Base-by-base conservation (phyloP, 768 basidiomycete species). In the Podaxis sp. region DNA sequence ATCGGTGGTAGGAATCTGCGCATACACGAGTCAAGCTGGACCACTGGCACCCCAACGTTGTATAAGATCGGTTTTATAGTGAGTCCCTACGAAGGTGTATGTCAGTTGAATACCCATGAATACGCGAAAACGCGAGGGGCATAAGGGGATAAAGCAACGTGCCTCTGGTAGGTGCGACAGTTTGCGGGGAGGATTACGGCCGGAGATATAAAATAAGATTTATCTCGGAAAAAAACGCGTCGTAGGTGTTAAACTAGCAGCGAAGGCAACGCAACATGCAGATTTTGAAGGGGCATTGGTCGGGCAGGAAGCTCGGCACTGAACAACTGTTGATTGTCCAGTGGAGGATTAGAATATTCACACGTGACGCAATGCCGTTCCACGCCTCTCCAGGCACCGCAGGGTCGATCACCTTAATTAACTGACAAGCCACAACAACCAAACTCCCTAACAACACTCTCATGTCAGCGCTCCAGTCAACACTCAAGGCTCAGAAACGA, bases 401-500 rank as follows among this genome's bases (percentile, higher is more conserved):
- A 22, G 33, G 44, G 44, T 6, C 15, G n/a, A 46, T 46, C 44
- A 19, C 51, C 15, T 52, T 55, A 39, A 55, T 55, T 55, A 55
- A 38, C 54, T 55, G 17, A 19, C 22, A 22, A 28, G 2, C 42
- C 4, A 28, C 49, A 36, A 36, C 52, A 33, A 54, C 52, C 52
- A 44, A 39, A 28, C 53, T 54, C 40, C 52, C 38, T 33, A 19
- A 36, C 49, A 58, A 58, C 54, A 54, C 38, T 33, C 38, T 19
- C 22, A 66, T 63, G 63, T 54, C 66, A n/a, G 17, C 56, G 17
- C 26, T 64, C 19, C 65, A 60, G 17, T 28, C 51, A 24, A 49
- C 53, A 5, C 55, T 46, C 51, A 63, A 55, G 39, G 26, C 49
- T 5, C 85, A 87, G 68, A 93, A 92, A 68, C 76, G 73, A 39